phyloP scores from a whole-genome alignment of 306 rosid species.

The apple (Malus domestica) region ASM211411v1 NC_041804.1:11284001-11284500 shows the following conservation, averaged over 20 bases:
- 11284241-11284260: no score
- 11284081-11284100: neutral
- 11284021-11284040: slow-evolving; percentile 42
- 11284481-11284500: slow-evolving; percentile 35
- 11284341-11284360: neutral
- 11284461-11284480: slow-evolving; percentile 79
- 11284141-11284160: neutral
- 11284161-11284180: neutral
- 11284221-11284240: no score
- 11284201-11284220: neutral
- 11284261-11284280: neutral
- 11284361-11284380: neutral
- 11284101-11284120: neutral
- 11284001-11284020: slow-evolving; percentile 84
- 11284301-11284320: no score
- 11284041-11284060: neutral
- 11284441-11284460: slow-evolving; percentile 84
- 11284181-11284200: neutral
- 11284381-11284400: slow-evolving; percentile 33
- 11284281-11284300: neutral
- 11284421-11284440: slow-evolving; percentile 68
- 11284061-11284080: neutral
- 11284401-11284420: slow-evolving; percentile 81
- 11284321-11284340: neutral
- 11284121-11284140: neutral